phyloP scores from a whole-genome alignment of 1,284 basidiomycete genomes.

The Cryptococcus amylolentus region DNA sequence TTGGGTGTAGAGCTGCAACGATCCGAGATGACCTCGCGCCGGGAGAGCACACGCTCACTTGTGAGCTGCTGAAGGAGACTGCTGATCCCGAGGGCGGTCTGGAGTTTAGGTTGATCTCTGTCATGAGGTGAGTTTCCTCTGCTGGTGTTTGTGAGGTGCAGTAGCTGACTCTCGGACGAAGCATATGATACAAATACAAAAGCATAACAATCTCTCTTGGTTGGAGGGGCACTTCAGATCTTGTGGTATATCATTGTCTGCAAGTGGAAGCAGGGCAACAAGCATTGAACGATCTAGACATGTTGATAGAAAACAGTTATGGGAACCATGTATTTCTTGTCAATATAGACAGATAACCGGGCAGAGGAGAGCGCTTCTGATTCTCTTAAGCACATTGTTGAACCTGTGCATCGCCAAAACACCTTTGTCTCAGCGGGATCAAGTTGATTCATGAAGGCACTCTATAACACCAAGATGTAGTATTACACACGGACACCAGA shows the following conservation, averaged over 20 bases:
- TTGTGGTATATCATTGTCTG: neutral
- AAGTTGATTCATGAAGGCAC: no score
- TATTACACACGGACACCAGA: no score
- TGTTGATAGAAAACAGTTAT: neutral
- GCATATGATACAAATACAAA: neutral
- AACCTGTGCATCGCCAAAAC: no score
- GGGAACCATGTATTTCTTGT: neutral
- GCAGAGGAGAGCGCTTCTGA: no score
- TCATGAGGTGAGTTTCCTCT: conserved; percentile 36
- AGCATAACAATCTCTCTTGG: neutral
- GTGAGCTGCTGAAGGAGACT: conserved; percentile 34
- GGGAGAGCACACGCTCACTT: conserved; percentile 37
- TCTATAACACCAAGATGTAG: no score
- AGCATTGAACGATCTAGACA: neutral
- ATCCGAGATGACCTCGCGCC: conserved; percentile 30
- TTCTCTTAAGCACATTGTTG: no score
- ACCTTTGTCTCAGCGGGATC: no score
- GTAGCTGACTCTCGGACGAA: no score
- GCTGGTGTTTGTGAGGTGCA: neutral
- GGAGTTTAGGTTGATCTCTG: conserved; percentile 42
- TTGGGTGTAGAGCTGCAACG: conserved; percentile 13
- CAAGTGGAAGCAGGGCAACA: neutral
- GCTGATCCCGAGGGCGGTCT: conserved; percentile 37
- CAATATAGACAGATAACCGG: no score
- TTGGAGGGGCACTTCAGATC: neutral